phyloP scores from a whole-genome alignment of 2,329 filamentous ascomycete genomes.

The Neophaeococcomyces aloes region DNA sequence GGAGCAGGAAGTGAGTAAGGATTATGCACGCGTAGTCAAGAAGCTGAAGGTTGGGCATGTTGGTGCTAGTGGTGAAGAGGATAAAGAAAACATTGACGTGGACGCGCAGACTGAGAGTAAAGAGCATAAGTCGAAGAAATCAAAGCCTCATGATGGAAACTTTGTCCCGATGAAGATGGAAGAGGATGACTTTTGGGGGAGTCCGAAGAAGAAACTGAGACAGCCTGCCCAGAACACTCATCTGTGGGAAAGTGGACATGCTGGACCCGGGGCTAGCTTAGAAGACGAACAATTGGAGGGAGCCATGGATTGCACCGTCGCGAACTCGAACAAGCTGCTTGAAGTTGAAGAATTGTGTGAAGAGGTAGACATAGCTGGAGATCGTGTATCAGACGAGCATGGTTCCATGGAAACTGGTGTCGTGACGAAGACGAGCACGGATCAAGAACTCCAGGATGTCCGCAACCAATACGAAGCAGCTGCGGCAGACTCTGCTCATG shows the following conservation, averaged over 20 bases:
- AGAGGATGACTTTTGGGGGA: conserved; percentile 7
- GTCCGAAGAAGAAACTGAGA: conserved; percentile 10
- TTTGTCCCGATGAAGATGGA: conserved; percentile 7
- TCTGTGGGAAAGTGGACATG: neutral
- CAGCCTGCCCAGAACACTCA: neutral
- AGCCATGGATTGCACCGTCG: no score
- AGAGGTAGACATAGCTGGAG: no score
- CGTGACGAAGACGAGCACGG: no score
- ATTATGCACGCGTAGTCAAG: conserved; percentile 15
- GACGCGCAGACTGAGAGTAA: neutral
- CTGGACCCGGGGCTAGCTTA: neutral
- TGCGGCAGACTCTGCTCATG: no score
- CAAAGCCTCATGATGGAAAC: neutral
- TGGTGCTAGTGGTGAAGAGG: conserved; percentile 6
- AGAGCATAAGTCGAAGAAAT: neutral
- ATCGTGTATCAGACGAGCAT: no score
- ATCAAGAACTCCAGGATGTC: no score
- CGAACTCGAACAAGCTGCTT: no score
- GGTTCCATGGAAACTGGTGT: no score
- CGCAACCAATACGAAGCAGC: no score
- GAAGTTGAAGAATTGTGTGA: no score
- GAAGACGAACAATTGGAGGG: neutral
- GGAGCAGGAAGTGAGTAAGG: conserved; percentile 7
- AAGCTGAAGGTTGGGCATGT: conserved; percentile 12
- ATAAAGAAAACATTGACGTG: conserved; percentile 16